Evolutionary conservation across 495 filamentous ascomycete genomes (phyloP).

Genomic region (Annulohypoxylon bovei): DNA sequence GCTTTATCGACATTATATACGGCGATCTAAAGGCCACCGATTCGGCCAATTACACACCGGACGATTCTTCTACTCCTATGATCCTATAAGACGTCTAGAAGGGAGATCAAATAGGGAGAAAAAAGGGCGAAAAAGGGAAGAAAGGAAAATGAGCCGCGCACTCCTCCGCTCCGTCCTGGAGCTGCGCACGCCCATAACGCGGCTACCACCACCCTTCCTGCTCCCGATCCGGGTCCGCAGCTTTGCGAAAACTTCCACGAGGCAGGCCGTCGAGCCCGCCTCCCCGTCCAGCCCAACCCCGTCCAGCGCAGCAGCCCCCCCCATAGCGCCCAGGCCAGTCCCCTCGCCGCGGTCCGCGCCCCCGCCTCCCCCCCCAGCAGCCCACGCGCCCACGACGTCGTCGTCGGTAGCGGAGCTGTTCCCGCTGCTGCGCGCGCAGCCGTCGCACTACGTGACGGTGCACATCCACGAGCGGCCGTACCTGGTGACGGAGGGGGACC

Average conservation of each 20-base stretch:
- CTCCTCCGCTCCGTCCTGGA: constrained; percentile 60
- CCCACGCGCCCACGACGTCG: constrained; percentile 52
- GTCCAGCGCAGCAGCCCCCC: constrained; percentile 43
- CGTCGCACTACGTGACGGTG: constrained; percentile 83
- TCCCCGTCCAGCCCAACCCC: constrained; percentile 25
- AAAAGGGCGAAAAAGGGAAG: background rate
- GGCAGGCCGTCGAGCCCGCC: constrained; percentile 44
- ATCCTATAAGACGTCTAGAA: too few relatives aligned
- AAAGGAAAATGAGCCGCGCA: constrained; percentile 53
- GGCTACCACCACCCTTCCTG: constrained; percentile 47
- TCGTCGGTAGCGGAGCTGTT: constrained; percentile 71
- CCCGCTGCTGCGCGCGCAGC: constrained; percentile 80
- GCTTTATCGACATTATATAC: background rate
- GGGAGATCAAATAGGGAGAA: background rate
- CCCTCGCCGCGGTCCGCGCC: constrained; percentile 40
- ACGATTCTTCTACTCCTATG: background rate
- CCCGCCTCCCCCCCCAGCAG: constrained; percentile 42
- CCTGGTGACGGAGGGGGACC: constrained; percentile 88
- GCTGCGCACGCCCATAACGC: constrained; percentile 52
- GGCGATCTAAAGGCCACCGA: constrained; percentile 10
- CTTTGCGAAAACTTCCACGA: constrained; percentile 29
- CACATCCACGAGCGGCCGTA: constrained; percentile 90
- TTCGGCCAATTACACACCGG: constrained; percentile 6
- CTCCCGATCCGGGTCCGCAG: constrained; percentile 42
- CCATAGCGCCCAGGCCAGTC: constrained; percentile 48